Base-by-base conservation (phyloP, 371 early-diverging fungal genomes). In the Coemansia sp. region DNA sequence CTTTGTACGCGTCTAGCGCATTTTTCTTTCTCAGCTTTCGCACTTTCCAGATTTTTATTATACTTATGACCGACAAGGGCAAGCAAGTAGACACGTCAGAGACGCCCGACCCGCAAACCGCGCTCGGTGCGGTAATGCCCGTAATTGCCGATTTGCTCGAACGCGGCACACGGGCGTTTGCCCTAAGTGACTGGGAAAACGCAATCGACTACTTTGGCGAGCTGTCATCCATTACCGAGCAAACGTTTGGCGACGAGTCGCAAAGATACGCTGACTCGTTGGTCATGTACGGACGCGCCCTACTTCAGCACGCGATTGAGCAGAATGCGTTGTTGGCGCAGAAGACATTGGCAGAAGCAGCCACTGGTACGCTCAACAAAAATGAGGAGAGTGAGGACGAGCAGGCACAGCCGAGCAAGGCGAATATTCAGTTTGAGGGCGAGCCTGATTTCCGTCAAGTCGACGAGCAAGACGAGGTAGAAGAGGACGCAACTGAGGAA, bases 241-340 rank as follows among this genome's bases (percentile, higher is more conserved):
- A 85, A 56, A 63, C 83, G 5, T 84, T 88, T 77, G 94, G 94
- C 27, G 79, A 81, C 65, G 82, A 86, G 31, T 84, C 92, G 14
- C 83, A 84, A 48, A 82, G 86, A 59, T 90, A 87, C 72, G 95
- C 91, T 1, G 93, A 93, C 67, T 87, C 85, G 4, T 78, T 90
- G 61, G 89, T 90, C 55, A 64, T 86, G 66, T 94, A 93, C 66
- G 95, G 95, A 16, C 82, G 86, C 37, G 90, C 94, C 7, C 78
- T 94, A 26, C 75, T 92, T 27, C 85, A 90, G 59, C 82, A 84
- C 67, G 93, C 91, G 3, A 88, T 92, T 64, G 83, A 87, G 67
- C 89, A 91, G 63, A 86, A 83, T 71, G 83, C 88, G 52, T 84
- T 92, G n/a, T 71, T 91, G 39, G 85, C 88, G 14, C 70, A 80